Base-by-base conservation (phyloP, 331 rosid species). In the Quercus lobata region DNA sequence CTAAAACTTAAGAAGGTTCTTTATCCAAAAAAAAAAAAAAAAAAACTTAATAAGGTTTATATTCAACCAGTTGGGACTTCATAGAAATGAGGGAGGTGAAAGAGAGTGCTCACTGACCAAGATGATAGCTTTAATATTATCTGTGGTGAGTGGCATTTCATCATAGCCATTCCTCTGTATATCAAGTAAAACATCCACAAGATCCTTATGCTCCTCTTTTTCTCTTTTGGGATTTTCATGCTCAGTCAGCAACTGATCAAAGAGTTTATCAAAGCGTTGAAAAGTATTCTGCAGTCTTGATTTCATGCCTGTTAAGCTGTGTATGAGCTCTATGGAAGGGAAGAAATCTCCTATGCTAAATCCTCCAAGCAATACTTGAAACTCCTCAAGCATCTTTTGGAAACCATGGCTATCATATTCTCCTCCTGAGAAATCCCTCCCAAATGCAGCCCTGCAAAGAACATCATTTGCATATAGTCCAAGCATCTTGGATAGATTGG, bases 321-420 rank as follows among this genome's bases (percentile, higher is more conserved):
- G 90, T 7, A 92, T 46, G n/a, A 88, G 90, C 61, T 91, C 93
- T 81, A 90, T 35, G 16, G 92, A 87, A 71, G 97, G 96, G 78
- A 90, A 90, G 83, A 90, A 92, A 69, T 92, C 97, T 56, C 89
- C 96, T 12, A 87, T 54, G 49, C 88, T 85, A 82, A 92, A 86
- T 57, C 97, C 94, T 27, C 92, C 97, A 61, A 91, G 91, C 17
- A 93, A 75, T 76, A 76, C 85, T 61, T 88, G 92, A 52, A 70
- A 87, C 86, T 87, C 92, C 21, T 88, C 86, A 2, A 91, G 90
- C 89, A 89, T 78, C 84, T 87, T 52, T 44, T 88, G 91, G 69
- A 44, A 88, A 12, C 90, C 97, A 56, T 85, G 84, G 61, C 52
- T 56, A 46, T 88, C 76, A 54, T 84, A 83, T 17, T 88, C 93